Base-by-base conservation (phyloP, 441 rosid genomes). In the Breynia disticha region DNA sequence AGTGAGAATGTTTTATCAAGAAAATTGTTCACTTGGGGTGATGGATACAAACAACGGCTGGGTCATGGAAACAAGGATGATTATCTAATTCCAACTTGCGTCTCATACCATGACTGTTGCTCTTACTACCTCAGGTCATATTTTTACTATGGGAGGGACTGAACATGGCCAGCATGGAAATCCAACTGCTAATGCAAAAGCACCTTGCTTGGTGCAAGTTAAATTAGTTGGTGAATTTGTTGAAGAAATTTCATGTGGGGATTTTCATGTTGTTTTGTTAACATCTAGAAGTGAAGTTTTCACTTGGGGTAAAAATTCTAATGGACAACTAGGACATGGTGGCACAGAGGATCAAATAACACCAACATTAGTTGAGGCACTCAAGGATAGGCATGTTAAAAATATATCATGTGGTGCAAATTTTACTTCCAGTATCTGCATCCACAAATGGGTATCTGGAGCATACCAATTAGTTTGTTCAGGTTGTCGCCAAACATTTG, bases 221-320 rank as follows among this genome's bases (percentile, higher is more conserved):
- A 93, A 76, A 77, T 88, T 93, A 52, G 70, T 77, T 51, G 89
- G 81, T 72, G 81, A 72, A 70, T 86, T 83, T 60, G 90, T 89
- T 19, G 93, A 93, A 78, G 95, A 89, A 76, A 73, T 93, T 61
- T 77, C 96, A 59, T 86, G 96, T 50, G 99, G 99, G 54, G 95
- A 97, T 60, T 83, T 86, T 75, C 99, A 93, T 76, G 93, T 93
- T 64, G 97, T 84, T 41, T 93, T 82, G 68, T 78, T 86, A 68
- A 93, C 96, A 55, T 81, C 95, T 46, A 87, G 70, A 76, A 86
- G 88, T 7, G 97, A 93, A 76, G 97, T 93, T 67, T 93, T 82
- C 68, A 86, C 97, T 10, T 93, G 99, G 99, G 98, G 99, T 57
- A 93, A 89, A 76, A 97, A 96, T 64, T 84, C 96, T 60, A 84